These are phyloP conservation scores for Hypoxylon subgilvum DNA, from an alignment of 495 filamentous ascomycete genomes.

Conservation along the genomic window DNA sequence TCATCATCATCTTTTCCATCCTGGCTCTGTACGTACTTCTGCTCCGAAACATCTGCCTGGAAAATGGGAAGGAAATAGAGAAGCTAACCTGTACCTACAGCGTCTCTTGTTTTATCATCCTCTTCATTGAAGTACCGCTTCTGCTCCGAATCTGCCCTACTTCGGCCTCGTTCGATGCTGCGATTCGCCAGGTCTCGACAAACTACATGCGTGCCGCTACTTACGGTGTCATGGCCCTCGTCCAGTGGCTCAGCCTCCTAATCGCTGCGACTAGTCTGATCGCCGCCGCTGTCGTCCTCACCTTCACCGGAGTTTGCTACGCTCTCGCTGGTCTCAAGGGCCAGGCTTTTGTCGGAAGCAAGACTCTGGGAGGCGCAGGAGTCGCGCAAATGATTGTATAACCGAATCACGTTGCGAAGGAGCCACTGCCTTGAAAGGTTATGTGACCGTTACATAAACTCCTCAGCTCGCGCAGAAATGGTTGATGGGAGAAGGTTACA, in stretches of 20 bases:
- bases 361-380: constrained; percentile 93
- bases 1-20: constrained; percentile 75
- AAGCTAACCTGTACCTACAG: constrained; percentile 52
- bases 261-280: constrained; percentile 71
- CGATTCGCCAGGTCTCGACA: constrained; percentile 89
- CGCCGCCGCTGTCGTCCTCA: constrained; percentile 81
- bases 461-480: constrained; percentile 5
- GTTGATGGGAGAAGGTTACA: constrained; percentile 3
- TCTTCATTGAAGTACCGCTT: constrained; percentile 97
- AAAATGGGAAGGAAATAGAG: not conserved
- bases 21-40: constrained; percentile 76
- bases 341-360: constrained; percentile 94
- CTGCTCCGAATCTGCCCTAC: constrained; percentile 98
- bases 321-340: constrained; percentile 82
- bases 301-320: constrained; percentile 82
- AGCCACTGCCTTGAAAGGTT: not conserved
- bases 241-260: constrained; percentile 82
- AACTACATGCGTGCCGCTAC: constrained; percentile 97
- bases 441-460: constrained; percentile 1
- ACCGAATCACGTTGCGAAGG: constrained; percentile 24
- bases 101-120: constrained; percentile 77
- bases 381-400: constrained; percentile 99
- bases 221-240: constrained; percentile 77
- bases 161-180: constrained; percentile 82
- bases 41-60: not conserved